Evolutionary conservation across 345 rosid species (phyloP).

Genomic region (Gossypium sturtianum): DNA sequence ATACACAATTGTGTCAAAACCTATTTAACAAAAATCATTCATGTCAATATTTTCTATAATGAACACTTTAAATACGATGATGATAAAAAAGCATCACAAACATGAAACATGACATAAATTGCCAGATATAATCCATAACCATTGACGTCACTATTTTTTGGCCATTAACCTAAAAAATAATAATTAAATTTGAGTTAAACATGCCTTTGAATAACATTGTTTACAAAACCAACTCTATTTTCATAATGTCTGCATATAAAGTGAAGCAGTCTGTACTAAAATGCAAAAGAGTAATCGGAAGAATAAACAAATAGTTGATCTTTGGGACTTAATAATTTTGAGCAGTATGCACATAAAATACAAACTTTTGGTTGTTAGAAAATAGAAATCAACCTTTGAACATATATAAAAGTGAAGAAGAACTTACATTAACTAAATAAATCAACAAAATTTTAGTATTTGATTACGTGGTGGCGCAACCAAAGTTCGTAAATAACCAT

Average conservation of each 20-base stretch:
- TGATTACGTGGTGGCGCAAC: constrained; percentile 84
- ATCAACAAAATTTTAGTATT: constrained; percentile 44
- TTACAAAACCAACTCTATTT: background rate
- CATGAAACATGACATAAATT: no score
- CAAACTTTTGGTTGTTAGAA: constrained; percentile 15
- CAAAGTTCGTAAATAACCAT: constrained; percentile 96
- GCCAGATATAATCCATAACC: no score
- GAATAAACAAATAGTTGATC: constrained; percentile 13
- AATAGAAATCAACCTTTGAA: constrained; percentile 1
- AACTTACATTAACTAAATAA: background rate
- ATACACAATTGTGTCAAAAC: no score
- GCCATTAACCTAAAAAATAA: no score
- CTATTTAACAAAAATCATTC: no score
- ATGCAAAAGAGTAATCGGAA: background rate
- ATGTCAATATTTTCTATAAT: no score
- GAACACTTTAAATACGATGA: no score
- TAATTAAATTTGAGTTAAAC: background rate
- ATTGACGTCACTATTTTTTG: no score
- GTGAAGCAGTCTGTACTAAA: background rate
- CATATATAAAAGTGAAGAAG: background rate
- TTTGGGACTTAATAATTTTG: background rate
- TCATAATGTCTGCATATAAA: background rate
- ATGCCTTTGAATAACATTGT: background rate
- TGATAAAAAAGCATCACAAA: no score
- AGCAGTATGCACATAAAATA: background rate